A percentile compares a stretch with the other conserved stretches of the same genome.
These are phyloP conservation scores for Pythium diclinum DNA, from an alignment of 352 stramenopile species.

Conservation along the genomic window DNA sequence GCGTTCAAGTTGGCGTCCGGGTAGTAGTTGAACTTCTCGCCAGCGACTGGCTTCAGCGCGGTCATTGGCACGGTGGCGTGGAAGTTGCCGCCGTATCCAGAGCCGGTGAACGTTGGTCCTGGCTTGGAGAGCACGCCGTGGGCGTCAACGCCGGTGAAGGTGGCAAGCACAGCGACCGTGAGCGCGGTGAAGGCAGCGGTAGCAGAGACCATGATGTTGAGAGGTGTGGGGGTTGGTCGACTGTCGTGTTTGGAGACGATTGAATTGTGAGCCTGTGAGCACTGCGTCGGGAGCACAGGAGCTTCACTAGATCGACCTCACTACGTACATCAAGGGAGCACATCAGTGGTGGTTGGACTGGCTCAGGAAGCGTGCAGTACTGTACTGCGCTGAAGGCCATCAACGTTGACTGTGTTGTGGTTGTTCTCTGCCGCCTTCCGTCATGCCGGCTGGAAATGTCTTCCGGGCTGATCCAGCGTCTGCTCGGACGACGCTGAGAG, in stretches of 20 bases:
- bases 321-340: background rate
- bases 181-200: background rate
- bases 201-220: background rate
- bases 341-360: background rate
- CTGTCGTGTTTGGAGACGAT: background rate
- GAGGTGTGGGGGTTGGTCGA: background rate
- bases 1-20: constrained; percentile 7
- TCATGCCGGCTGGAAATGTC: background rate
- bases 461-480: background rate
- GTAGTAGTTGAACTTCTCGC: background rate
- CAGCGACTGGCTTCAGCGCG: constrained; percentile 4
- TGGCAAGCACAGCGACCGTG: constrained; percentile 2
- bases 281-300: too few species aligned
- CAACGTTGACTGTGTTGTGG: background rate
- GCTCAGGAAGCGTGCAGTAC: too few species aligned
- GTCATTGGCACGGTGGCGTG: constrained; percentile 12
- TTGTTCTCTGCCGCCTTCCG: background rate
- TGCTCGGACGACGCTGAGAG: background rate
- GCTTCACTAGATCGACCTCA: background rate
- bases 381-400: background rate
- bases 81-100: constrained; percentile 12
- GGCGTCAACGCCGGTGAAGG: constrained; percentile 1
- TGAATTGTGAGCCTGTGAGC: background rate
- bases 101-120: constrained; percentile 13
- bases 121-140: constrained; percentile 23